A percentile compares a stretch with the other conserved stretches of the same genome.
phyloP scores from a whole-genome alignment of 2,329 filamentous ascomycete species.

The Ophiostoma sp. region DNA sequence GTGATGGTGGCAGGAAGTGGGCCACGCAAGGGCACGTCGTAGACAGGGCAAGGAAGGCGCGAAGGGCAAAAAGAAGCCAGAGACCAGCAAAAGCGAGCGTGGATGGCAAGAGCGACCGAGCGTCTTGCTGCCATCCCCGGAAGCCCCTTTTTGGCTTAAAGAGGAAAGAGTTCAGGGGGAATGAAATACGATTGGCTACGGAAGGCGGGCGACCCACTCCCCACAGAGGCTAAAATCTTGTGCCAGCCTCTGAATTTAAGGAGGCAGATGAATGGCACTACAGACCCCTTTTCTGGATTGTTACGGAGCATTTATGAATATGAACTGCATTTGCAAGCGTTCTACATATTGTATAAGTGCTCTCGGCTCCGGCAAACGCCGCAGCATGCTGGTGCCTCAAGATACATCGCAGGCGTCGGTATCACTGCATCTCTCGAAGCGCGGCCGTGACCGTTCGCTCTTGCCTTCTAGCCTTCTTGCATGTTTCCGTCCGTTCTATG shows the following conservation, averaged over 20 bases:
- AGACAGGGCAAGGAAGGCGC: slow-evolving; percentile 6
- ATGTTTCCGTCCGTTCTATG: not conserved
- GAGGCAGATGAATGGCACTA: not conserved
- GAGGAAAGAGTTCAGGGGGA: slow-evolving; percentile 21
- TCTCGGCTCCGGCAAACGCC: not conserved
- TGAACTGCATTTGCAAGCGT: no score
- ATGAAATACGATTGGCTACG: slow-evolving; percentile 17
- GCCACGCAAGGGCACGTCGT: slow-evolving; percentile 15
- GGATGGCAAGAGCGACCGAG: slow-evolving; percentile 14
- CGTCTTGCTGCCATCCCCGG: slow-evolving; percentile 9
- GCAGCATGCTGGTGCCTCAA: not conserved
- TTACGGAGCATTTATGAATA: no score
- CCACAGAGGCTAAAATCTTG: not conserved
- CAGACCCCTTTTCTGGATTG: not conserved
- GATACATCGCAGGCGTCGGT: not conserved
- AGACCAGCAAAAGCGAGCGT: slow-evolving; percentile 1
- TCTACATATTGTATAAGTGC: not conserved
- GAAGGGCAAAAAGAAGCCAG: not conserved
- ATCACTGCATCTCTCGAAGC: slow-evolving; percentile 1
- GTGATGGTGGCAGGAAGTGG: slow-evolving; percentile 17
- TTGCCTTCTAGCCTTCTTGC: not conserved
- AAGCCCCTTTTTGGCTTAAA: slow-evolving; percentile 17
- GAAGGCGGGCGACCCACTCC: not conserved
- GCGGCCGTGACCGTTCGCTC: not conserved
- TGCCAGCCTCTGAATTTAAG: slow-evolving; percentile 8